Evolutionary conservation across 192 early-diverging fungal genomes (phyloP).

Genomic region (Umbelopsis sp.): DNA sequence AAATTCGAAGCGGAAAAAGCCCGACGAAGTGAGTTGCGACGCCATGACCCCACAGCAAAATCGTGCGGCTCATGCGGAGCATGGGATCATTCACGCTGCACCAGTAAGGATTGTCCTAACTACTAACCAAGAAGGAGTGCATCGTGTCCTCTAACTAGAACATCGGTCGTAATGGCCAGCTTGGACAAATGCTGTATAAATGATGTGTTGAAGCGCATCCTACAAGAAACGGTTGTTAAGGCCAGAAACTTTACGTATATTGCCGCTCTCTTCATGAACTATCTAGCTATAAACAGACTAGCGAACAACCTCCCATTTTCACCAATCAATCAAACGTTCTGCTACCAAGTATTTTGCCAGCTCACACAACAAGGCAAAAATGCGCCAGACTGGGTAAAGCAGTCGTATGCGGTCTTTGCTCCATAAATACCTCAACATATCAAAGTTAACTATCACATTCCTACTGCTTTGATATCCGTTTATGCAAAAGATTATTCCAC

Average conservation of each 20-base stretch:
- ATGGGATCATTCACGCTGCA: background rate
- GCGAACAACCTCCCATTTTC: background rate
- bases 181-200: background rate
- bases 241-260: background rate
- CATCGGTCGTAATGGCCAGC: background rate
- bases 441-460: no score
- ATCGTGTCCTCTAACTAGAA: background rate
- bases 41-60: background rate
- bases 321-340: slow-evolving; percentile 3
- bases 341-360: background rate
- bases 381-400: slow-evolving; percentile 3
- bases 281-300: background rate
- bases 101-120: background rate
- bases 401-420: no score
- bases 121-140: background rate
- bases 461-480: no score
- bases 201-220: background rate
- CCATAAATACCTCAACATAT: no score
- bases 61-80: background rate
- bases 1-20: no score
- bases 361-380: background rate
- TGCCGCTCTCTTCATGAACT: background rate
- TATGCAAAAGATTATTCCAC: background rate
- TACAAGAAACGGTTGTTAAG: background rate
- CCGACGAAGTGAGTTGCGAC: background rate